Percentiles rank a stretch among this genome's conserved stretches.
These are phyloP conservation scores for Pseudogymnoascus sp. DNA, from an alignment of 2,329 filamentous ascomycete genomes.

Conservation along the genomic window DNA sequence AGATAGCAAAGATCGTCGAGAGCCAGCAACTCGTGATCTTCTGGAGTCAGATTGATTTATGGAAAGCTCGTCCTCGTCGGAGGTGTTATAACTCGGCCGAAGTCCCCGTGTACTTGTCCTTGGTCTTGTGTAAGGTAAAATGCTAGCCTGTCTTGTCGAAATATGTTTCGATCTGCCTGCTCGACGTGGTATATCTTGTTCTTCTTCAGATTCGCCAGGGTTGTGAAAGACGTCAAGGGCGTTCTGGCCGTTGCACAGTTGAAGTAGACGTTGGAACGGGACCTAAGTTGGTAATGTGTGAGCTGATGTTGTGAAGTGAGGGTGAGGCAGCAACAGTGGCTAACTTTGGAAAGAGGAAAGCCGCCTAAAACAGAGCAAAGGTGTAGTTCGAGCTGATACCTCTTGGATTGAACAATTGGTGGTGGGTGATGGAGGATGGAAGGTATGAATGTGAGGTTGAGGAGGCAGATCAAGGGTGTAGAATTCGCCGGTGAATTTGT, in stretches of 20 bases:
- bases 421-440: not conserved
- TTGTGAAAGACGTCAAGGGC: constrained; percentile 37
- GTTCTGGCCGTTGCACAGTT: constrained; percentile 38
- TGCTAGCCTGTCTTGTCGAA: constrained; percentile 11
- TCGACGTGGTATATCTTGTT: constrained; percentile 12
- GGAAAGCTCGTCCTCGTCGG: not conserved
- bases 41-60: not conserved
- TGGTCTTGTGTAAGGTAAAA: constrained; percentile 12
- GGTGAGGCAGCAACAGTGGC: not conserved
- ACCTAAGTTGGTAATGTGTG: constrained; percentile 31
- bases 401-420: not conserved
- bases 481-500: not conserved
- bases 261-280: constrained; percentile 36
- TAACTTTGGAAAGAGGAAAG: not conserved
- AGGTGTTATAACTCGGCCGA: not conserved
- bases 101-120: not conserved
- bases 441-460: not conserved
- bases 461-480: too few relatives aligned
- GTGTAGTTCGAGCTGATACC: not conserved
- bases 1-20: not conserved
- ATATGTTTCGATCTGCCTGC: constrained; percentile 11
- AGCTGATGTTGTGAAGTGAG: not conserved
- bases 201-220: constrained; percentile 15
- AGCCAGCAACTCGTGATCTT: not conserved
- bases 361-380: not conserved